Conservation (phyloP, 2,329 filamentous ascomycete species). For the Nemania sp. region DNA sequence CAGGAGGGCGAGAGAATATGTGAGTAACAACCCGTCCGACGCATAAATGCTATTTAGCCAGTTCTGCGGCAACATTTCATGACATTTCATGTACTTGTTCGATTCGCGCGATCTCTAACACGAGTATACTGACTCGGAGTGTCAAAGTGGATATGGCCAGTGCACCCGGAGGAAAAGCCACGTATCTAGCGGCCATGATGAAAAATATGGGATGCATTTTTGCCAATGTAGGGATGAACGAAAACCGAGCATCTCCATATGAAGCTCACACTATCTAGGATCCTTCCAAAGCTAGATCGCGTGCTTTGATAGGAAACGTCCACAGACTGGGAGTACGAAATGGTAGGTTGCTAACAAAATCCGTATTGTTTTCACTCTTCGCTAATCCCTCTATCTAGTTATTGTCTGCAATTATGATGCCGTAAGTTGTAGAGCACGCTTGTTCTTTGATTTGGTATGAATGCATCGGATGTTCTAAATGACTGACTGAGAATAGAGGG, state of each 20-base stretch:
- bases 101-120: not conserved
- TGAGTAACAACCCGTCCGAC: slow-evolving; percentile 8
- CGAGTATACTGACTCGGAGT: slow-evolving; percentile 18
- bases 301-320: slow-evolving; percentile 98
- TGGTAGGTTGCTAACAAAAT: slow-evolving; percentile 38
- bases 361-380: not conserved
- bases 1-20: slow-evolving; percentile 89
- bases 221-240: slow-evolving; percentile 70
- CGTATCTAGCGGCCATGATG: slow-evolving; percentile 96
- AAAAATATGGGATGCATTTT: slow-evolving; percentile 96
- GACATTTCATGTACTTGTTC: slow-evolving; percentile 59
- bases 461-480: not conserved
- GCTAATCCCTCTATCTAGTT: slow-evolving; percentile 56
- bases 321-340: slow-evolving; percentile 95
- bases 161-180: slow-evolving; percentile 95
- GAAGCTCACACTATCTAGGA: slow-evolving; percentile 59
- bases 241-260: not conserved
- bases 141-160: slow-evolving; percentile 83
- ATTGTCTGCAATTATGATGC: slow-evolving; percentile 97
- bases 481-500: slow-evolving; percentile 59
- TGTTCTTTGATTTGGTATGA: not conserved
- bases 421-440: slow-evolving; percentile 20
- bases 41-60: no score
- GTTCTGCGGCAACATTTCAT: not conserved
- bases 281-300: slow-evolving; percentile 90